phyloP scores from a whole-genome alignment of 345 rosid species.

The Syzygium grande region DNA sequence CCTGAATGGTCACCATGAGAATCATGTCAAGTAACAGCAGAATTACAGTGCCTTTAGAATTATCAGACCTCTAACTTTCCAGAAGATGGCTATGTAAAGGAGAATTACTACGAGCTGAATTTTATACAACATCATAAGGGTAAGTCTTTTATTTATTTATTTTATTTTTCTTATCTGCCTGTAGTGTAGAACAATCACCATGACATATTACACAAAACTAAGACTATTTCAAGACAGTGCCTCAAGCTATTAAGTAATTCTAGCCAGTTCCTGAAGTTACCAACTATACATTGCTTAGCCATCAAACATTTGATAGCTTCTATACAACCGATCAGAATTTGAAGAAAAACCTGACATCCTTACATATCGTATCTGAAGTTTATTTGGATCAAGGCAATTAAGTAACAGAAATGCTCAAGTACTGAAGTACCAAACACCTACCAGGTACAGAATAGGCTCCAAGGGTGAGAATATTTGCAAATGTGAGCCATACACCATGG shows the following conservation, averaged over 20 bases:
- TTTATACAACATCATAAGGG: not conserved
- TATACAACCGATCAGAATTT: not conserved
- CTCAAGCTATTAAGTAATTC: not conserved
- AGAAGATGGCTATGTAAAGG: not conserved
- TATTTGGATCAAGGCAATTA: not conserved
- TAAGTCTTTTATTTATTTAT: not conserved
- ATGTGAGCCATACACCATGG: conserved; percentile 96
- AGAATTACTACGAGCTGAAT: not conserved
- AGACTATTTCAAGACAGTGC: not conserved
- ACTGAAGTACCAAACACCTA: conserved; percentile 18
- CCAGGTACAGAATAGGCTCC: conserved; percentile 95
- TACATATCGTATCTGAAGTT: not conserved
- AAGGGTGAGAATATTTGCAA: conserved; percentile 86
- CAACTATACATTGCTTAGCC: not conserved
- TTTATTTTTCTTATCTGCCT: not conserved
- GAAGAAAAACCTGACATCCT: not conserved
- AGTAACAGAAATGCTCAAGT: not conserved
- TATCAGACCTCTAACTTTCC: not conserved
- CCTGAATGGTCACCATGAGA: not conserved
- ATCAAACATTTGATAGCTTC: not conserved
- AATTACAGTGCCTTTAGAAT: not conserved
- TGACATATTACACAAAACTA: not conserved
- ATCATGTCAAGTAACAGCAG: not conserved
- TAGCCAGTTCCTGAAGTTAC: not conserved
- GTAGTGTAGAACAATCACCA: not conserved